Percentiles rank a stretch among this genome's conserved stretches.
These are phyloP conservation scores for Cladosporium cucumerinum DNA, from an alignment of 2,329 filamentous ascomycete genomes.

Conservation along the genomic window DNA sequence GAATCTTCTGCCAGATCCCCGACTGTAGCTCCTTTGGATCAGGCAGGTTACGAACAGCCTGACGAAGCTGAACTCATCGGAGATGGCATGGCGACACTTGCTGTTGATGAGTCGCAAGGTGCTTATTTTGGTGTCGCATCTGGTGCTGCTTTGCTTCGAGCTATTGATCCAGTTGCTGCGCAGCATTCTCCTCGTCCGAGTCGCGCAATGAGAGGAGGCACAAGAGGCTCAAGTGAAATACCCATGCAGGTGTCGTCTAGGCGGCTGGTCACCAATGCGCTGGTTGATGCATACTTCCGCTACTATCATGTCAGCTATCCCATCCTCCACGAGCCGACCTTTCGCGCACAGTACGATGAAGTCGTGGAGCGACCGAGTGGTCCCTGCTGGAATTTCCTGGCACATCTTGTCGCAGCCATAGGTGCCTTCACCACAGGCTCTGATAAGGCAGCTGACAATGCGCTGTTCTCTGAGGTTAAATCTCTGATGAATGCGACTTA, in stretches of 20 bases:
- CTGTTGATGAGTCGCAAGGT: constrained; percentile 34
- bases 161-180: constrained; percentile 26
- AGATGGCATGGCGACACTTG: constrained; percentile 36
- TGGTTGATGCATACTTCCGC: constrained; percentile 44
- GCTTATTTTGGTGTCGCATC: constrained; percentile 49
- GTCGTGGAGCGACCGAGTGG: constrained; percentile 42
- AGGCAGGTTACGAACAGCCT: constrained; percentile 28
- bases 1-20: not conserved
- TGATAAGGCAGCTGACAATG: constrained; percentile 40
- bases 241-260: constrained; percentile 30
- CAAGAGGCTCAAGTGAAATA: not conserved
- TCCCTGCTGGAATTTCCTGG: constrained; percentile 44
- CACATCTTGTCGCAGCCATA: constrained; percentile 45
- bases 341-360: constrained; percentile 47
- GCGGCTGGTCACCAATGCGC: constrained; percentile 15
- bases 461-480: constrained; percentile 46
- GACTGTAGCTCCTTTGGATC: not conserved
- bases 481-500: constrained; percentile 44
- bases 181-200: constrained; percentile 22
- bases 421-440: constrained; percentile 42
- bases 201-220: constrained; percentile 18
- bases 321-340: constrained; percentile 47
- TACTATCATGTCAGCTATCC: constrained; percentile 48
- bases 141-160: constrained; percentile 42
- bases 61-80: constrained; percentile 13